Conservation (phyloP, 257 asterid species). For the Anisodus acutangulus region DNA sequence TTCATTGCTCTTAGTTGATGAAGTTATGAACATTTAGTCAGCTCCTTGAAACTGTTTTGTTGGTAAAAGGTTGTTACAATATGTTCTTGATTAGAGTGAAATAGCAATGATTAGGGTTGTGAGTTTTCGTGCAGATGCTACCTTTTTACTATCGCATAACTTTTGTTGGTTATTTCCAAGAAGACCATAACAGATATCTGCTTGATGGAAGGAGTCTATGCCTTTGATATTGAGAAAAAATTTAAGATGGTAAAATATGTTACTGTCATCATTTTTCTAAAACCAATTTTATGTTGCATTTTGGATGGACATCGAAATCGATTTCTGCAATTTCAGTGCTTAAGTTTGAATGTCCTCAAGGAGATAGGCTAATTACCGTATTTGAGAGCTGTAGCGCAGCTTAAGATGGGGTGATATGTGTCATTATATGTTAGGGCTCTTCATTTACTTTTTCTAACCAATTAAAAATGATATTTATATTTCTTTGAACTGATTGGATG, state of each 20-base stretch:
- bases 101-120: not conserved
- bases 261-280: slow-evolving; percentile 2
- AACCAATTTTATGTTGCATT: not conserved
- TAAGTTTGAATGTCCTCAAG: too few species aligned
- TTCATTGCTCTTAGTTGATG: slow-evolving; percentile 25
- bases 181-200: not conserved
- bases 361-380: too few species aligned
- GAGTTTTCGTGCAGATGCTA: not conserved
- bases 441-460: not conserved
- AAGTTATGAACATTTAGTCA: slow-evolving; percentile 22
- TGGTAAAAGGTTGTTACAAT: not conserved
- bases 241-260: slow-evolving; percentile 15
- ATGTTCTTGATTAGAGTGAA: not conserved
- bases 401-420: not conserved
- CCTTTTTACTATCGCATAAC: not conserved
- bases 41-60: not conserved
- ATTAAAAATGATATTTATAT: slow-evolving; percentile 7
- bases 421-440: not conserved
- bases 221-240: not conserved
- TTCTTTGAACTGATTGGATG: slow-evolving; percentile 20
- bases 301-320: not conserved
- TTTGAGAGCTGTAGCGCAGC: not conserved
- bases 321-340: not conserved
- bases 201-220: not conserved
- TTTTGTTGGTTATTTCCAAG: not conserved